Evolutionary conservation across 768 basidiomycete species (phyloP), one percentile per base, ranked within the genome.

Genomic region (Lactarius akahatsu): DNA sequence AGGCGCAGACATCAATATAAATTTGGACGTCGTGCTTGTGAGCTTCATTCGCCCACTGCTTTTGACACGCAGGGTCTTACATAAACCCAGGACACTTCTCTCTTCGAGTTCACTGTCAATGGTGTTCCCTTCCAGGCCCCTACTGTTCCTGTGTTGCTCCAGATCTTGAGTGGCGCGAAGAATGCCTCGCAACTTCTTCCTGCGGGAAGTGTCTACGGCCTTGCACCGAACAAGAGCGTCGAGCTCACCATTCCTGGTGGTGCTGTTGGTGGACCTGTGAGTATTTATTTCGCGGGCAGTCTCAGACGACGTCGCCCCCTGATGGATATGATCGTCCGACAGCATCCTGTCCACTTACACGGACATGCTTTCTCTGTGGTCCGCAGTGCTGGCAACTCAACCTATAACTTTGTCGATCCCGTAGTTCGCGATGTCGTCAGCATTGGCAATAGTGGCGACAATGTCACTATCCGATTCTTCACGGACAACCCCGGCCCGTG

Each of bases 111-210:
- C 70, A 64, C 62, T 2, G 70, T 81, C 61, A 82, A 82, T 65
- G 72, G 72, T 15, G 67, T 66, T 52, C 71, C 75, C 40, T 85
- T 76, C 71, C 58, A 71, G 4, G 73, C 78, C 1, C 85, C 85
- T 0, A 76, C 77, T 0, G 74, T 80, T 1, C 85, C 86, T 0
- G 80, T 85, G 16, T 78, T 88, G 23, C 79, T 87, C 10, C 86
- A 88, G 70, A 83, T 87, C 38, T 72, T 88, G 41, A 85, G 82
- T 57, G 86, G 86, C 0, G 80, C 81, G 5, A 74, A 75, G 41
- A 76, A 78, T 16, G 79, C 85, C 0, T 71, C 77, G 26, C 77
- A 82, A 0, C 76, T 88, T 20, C 72, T 86, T 40, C 87, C 86
- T 0, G n/a, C 61, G 0, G 85, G 83, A 1, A 78, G 77, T 11